A percentile compares a stretch with the other conserved stretches of the same genome.
These are phyloP conservation scores for Boletus pseudo-olivaceus DNA, from an alignment of 768 basidiomycete genomes.

Conservation along the genomic window DNA sequence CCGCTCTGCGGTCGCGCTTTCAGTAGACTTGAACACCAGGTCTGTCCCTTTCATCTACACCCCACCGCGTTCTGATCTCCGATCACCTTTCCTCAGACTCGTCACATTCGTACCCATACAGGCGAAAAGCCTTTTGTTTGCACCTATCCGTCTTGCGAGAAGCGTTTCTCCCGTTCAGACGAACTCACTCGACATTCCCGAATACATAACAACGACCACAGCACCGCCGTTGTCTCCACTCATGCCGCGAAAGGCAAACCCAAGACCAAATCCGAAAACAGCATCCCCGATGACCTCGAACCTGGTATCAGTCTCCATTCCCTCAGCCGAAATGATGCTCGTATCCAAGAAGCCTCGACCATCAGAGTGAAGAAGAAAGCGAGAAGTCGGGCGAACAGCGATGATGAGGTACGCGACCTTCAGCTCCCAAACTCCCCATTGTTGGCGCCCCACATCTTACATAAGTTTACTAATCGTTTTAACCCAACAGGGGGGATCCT, in stretches of 20 bases:
- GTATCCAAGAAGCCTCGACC: slow-evolving; percentile 23
- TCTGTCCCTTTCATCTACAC: slow-evolving; percentile 32
- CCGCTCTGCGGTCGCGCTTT: slow-evolving; percentile 91
- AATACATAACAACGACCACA: slow-evolving; percentile 75
- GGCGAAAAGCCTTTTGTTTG: slow-evolving; percentile 97
- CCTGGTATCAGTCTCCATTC: slow-evolving; percentile 27
- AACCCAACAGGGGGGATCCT: slow-evolving; percentile 46
- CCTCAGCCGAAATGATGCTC: slow-evolving; percentile 16
- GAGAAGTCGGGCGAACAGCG: slow-evolving; percentile 72
- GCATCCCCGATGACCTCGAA: slow-evolving; percentile 25
- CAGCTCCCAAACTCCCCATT: slow-evolving; percentile 13
- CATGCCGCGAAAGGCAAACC: slow-evolving; percentile 25
- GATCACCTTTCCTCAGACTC: slow-evolving; percentile 56
- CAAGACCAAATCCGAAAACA: slow-evolving; percentile 30
- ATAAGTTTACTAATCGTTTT: slow-evolving; percentile 21
- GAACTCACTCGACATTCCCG: slow-evolving; percentile 95
- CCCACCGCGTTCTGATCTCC: slow-evolving; percentile 15
- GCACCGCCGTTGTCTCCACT: slow-evolving; percentile 13
- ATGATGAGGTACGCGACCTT: slow-evolving; percentile 67
- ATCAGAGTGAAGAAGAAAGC: slow-evolving; percentile 71
- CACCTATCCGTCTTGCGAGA: slow-evolving; percentile 92
- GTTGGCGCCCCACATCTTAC: slow-evolving; percentile 28
- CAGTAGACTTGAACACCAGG: slow-evolving; percentile 95
- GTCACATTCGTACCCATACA: slow-evolving; percentile 97
- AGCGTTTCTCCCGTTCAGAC: slow-evolving; percentile 97